Evolutionary conservation across 2,329 filamentous ascomycete species (phyloP).

Genomic region (Torrubiellomyces zombiae): DNA sequence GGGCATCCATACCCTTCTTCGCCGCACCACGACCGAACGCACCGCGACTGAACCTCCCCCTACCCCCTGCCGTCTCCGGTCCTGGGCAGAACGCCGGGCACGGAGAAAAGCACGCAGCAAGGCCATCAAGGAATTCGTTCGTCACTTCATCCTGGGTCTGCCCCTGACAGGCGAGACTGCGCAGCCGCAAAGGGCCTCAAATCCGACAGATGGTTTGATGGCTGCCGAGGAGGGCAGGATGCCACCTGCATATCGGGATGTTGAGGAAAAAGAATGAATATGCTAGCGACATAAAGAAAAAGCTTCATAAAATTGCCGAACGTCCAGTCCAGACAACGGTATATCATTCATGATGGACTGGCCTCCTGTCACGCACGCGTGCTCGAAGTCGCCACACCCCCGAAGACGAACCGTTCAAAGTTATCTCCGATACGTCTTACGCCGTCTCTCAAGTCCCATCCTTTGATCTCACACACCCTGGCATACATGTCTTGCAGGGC

Average conservation of each 20-base stretch:
- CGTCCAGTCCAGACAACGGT: no score
- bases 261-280: conserved; percentile 4
- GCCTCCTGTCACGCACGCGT: no score
- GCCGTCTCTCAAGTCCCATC: conserved; percentile 60
- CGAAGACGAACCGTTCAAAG: conserved; percentile 63
- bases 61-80: conserved; percentile 8
- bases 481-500: conserved; percentile 58
- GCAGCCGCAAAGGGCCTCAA: background rate
- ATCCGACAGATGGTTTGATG: conserved; percentile 20
- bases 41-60: conserved; percentile 1
- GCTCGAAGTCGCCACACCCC: no score
- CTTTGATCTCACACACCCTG: conserved; percentile 62
- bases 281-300: conserved; percentile 10
- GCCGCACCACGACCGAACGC: conserved; percentile 5
- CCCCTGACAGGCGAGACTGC: conserved; percentile 1
- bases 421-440: conserved; percentile 52
- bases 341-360: no score
- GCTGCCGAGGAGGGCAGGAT: conserved; percentile 23
- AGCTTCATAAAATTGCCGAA: no score
- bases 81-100: conserved; percentile 11
- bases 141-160: background rate
- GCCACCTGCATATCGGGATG: no score
- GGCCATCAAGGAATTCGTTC: conserved; percentile 7
- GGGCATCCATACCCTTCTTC: conserved; percentile 9
- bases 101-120: conserved; percentile 11